phyloP scores from a whole-genome alignment of 1,284 basidiomycete genomes.

The Inonotus hispidus region DNA sequence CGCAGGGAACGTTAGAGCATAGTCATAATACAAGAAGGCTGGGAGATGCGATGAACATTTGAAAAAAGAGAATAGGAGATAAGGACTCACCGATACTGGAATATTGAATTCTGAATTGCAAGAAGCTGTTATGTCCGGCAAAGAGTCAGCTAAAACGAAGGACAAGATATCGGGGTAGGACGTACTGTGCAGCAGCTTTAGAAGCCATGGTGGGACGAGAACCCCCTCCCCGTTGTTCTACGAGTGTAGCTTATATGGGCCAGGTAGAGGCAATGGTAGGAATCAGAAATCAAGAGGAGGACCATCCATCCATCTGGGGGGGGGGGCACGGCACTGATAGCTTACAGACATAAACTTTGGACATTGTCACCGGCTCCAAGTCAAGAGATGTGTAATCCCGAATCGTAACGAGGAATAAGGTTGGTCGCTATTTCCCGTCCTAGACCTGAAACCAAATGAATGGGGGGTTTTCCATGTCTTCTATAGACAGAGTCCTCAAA shows the following conservation, averaged over 20 bases:
- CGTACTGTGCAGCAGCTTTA: neutral
- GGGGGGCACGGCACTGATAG: too few relatives aligned
- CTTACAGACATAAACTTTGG: too few relatives aligned
- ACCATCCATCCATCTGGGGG: too few relatives aligned
- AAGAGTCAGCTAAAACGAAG: neutral
- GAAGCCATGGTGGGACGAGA: neutral
- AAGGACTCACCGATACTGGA: constrained; percentile 1
- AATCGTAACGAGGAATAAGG: too few relatives aligned
- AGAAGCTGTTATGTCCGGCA: neutral
- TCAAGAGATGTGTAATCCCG: too few relatives aligned
- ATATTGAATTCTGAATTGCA: constrained; percentile 6
- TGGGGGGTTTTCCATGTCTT: too few relatives aligned
- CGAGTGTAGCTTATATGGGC: neutral
- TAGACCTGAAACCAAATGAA: too few relatives aligned
- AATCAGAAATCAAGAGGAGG: neutral
- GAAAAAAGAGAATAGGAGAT: neutral
- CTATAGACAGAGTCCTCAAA: too few relatives aligned
- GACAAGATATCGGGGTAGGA: neutral
- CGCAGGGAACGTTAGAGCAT: neutral
- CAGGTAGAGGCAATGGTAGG: neutral
- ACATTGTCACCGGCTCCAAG: too few relatives aligned
- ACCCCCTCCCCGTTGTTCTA: neutral
- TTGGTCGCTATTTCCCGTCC: too few relatives aligned
- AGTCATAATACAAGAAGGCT: constrained; percentile 6
- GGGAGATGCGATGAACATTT: neutral